Conservation (phyloP, 768 basidiomycete genomes). For the Sutorius australiensis region DNA sequence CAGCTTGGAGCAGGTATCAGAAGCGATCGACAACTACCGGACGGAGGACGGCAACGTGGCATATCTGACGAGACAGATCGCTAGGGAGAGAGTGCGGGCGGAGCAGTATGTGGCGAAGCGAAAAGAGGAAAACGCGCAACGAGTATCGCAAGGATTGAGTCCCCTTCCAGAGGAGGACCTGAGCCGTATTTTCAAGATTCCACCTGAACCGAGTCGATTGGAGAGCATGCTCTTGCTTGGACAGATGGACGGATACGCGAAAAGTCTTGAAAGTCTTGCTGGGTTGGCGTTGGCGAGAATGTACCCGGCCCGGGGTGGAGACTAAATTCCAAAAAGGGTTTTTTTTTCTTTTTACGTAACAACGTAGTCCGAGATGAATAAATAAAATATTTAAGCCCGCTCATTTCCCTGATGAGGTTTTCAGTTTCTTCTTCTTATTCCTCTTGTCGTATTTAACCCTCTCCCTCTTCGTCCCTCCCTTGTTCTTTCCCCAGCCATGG, state of each 20-base stretch:
- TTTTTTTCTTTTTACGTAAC: too few species aligned
- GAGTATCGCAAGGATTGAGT: conserved; percentile 77
- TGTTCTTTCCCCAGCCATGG: conserved; percentile 16
- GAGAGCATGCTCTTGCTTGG: conserved; percentile 85
- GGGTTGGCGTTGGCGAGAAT: conserved; percentile 73
- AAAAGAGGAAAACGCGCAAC: conserved; percentile 79
- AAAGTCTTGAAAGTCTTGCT: conserved; percentile 65
- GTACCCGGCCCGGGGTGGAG: conserved; percentile 60
- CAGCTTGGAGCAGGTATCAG: conserved; percentile 81
- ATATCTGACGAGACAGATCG: conserved; percentile 84
- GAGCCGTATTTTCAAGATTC: conserved; percentile 80
- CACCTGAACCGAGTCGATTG: conserved; percentile 81
- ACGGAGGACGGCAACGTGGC: conserved; percentile 92
- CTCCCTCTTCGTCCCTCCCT: conserved; percentile 9
- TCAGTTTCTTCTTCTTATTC: neutral
- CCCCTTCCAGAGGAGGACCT: conserved; percentile 89
- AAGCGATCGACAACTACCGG: conserved; percentile 79
- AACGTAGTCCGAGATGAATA: too few species aligned
- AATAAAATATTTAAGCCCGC: neutral
- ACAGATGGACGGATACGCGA: conserved; percentile 82
- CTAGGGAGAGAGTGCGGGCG: conserved; percentile 75
- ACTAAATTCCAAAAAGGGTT: neutral
- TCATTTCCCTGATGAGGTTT: neutral
- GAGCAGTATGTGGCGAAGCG: conserved; percentile 80
- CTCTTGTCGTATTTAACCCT: conserved; percentile 6